Conservation (phyloP, 768 basidiomycete genomes). For the Boletellus ananas region DNA sequence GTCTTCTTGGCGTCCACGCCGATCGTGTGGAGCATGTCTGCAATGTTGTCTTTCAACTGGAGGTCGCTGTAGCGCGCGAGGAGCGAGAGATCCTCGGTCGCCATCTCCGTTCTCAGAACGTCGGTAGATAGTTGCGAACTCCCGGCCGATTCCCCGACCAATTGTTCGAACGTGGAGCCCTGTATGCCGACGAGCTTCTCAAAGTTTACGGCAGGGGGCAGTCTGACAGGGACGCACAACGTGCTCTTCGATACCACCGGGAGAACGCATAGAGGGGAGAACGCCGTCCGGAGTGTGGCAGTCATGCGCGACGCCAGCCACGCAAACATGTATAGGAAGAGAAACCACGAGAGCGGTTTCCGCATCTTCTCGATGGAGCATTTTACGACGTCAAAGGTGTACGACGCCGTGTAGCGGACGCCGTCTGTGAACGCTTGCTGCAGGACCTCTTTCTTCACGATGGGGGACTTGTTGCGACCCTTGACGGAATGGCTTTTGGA, state of each 20-base stretch:
- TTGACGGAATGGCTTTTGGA: constrained; percentile 16
- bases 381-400: constrained; percentile 46
- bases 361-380: constrained; percentile 49
- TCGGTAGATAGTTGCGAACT: constrained; percentile 60
- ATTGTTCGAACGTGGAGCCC: constrained; percentile 56
- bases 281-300: constrained; percentile 40
- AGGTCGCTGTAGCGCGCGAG: constrained; percentile 63
- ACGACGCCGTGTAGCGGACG: constrained; percentile 32
- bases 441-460: constrained; percentile 27
- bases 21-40: constrained; percentile 49
- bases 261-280: constrained; percentile 58
- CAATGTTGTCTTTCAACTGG: constrained; percentile 54
- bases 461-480: constrained; percentile 27
- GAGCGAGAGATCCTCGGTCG: constrained; percentile 61
- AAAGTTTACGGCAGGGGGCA: constrained; percentile 49
- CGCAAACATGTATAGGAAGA: constrained; percentile 51
- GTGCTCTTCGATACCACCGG: constrained; percentile 51
- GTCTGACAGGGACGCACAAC: constrained; percentile 36
- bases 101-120: constrained; percentile 76
- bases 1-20: constrained; percentile 58
- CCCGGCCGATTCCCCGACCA: constrained; percentile 56
- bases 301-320: constrained; percentile 41
- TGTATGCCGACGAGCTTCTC: constrained; percentile 58
- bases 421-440: constrained; percentile 21
- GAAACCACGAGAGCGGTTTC: constrained; percentile 50